These are phyloP conservation scores for Claviceps monticola DNA, from an alignment of 2,329 filamentous ascomycete species.

Conservation along the genomic window DNA sequence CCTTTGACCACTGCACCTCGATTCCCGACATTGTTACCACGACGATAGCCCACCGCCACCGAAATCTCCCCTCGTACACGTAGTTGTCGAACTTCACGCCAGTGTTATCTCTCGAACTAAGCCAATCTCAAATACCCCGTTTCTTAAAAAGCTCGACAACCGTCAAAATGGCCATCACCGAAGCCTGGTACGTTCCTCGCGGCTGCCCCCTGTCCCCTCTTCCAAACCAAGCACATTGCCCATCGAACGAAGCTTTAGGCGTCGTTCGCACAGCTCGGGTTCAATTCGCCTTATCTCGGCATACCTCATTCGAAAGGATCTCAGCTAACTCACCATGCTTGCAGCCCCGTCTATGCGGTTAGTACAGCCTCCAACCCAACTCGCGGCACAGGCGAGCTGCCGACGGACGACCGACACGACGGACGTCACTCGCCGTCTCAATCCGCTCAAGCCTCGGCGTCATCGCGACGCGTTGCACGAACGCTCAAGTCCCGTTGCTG, in stretches of 20 bases:
- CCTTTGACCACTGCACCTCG: constrained; percentile 21
- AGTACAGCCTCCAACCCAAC: constrained; percentile 36
- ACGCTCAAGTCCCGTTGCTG: constrained; percentile 16
- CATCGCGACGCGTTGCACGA: constrained; percentile 9
- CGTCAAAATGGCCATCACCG: constrained; percentile 53
- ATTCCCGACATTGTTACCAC: constrained; percentile 11
- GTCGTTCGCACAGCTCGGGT: constrained; percentile 9
- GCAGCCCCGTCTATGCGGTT: constrained; percentile 96
- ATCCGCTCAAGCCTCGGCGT: constrained; percentile 8
- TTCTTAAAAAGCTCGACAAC: constrained; percentile 15
- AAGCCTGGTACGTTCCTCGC: constrained; percentile 60
- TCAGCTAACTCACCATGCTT: constrained; percentile 29
- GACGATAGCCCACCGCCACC: constrained; percentile 12
- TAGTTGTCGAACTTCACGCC: constrained; percentile 1
- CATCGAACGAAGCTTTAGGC: constrained; percentile 18
- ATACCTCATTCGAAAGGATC: constrained; percentile 1
- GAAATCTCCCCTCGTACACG: constrained; percentile 12
- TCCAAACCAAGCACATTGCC: constrained; percentile 9
- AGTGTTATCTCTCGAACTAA: neutral
- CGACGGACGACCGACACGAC: constrained; percentile 15
- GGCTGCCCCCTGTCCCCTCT: constrained; percentile 17
- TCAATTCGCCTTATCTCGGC: neutral
- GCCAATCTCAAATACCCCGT: constrained; percentile 7
- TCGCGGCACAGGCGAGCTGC: too few species aligned
- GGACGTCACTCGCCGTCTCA: constrained; percentile 16